A percentile compares a stretch with the other conserved stretches of the same genome.
phyloP scores from a whole-genome alignment of 805 yeast genomes.

The Candida caryicola region DNA sequence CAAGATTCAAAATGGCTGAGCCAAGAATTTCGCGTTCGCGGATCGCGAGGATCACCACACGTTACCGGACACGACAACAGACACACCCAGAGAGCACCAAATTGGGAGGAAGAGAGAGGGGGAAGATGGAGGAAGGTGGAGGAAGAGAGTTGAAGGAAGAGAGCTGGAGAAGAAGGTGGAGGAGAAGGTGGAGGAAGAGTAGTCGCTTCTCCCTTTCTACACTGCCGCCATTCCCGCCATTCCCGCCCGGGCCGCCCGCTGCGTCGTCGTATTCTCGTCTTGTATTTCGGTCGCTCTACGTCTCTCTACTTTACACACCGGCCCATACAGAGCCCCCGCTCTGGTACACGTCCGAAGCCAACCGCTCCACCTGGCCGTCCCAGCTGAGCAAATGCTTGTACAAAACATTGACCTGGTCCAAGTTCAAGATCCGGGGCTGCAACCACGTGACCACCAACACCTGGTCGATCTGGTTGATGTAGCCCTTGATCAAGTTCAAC shows the following conservation, averaged over 20 bases:
- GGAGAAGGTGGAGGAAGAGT: too few species aligned
- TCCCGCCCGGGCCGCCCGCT: too few species aligned
- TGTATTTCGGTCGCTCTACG: neutral
- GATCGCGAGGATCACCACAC: neutral
- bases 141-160: too few species aligned
- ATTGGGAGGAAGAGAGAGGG: neutral
- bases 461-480: slow-evolving; percentile 81
- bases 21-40: too few species aligned
- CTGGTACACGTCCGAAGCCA: slow-evolving; percentile 43
- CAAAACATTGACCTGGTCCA: slow-evolving; percentile 75
- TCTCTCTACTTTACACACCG: slow-evolving; percentile 10
- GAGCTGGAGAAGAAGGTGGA: too few species aligned
- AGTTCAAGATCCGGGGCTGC: slow-evolving; percentile 90
- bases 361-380: slow-evolving; percentile 68
- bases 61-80: neutral
- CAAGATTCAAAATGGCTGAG: too few species aligned
- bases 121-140: neutral
- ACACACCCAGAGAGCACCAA: slow-evolving; percentile 2
- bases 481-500: slow-evolving; percentile 80
- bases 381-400: slow-evolving; percentile 69
- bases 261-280: too few species aligned
- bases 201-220: too few species aligned
- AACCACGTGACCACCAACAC: slow-evolving; percentile 86
- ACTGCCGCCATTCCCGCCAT: too few species aligned
- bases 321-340: slow-evolving; percentile 46